A percentile compares a stretch with the other conserved stretches of the same genome.
phyloP scores from a whole-genome alignment of 2,329 filamentous ascomycete genomes.

The Fusarium bulbicola region DNA sequence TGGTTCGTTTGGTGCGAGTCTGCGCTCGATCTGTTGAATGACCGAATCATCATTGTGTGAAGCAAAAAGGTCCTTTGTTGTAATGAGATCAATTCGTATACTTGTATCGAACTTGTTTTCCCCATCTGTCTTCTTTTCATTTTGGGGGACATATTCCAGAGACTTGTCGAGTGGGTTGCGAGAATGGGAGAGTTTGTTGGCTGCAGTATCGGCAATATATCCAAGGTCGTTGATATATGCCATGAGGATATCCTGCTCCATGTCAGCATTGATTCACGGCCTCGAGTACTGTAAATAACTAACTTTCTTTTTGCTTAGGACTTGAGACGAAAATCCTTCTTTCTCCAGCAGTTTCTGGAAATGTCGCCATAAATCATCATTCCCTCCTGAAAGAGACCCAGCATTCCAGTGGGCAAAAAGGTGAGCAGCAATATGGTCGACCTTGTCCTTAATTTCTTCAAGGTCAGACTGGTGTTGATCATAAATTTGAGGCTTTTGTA shows the following conservation, averaged over 20 bases:
- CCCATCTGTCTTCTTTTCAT: rapidly evolving
- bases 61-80: background rate
- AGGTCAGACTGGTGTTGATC: background rate
- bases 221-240: background rate
- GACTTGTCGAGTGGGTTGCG: too few species aligned
- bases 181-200: too few species aligned
- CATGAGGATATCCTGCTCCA: background rate
- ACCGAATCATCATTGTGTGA: background rate
- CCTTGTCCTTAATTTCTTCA: background rate
- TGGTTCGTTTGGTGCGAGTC: background rate
- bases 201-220: background rate
- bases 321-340: background rate
- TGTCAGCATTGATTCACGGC: background rate
- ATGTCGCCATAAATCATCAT: background rate
- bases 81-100: background rate
- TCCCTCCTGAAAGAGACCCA: rapidly evolving
- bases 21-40: too few species aligned
- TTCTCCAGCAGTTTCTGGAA: background rate
- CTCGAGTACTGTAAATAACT: background rate
- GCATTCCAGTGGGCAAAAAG: background rate
- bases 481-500: background rate
- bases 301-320: background rate
- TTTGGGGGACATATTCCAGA: background rate
- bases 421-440: background rate
- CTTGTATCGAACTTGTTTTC: background rate